These are phyloP conservation scores for Boletus reticuloceps DNA, from an alignment of 768 basidiomycete species.

Conservation along the genomic window DNA sequence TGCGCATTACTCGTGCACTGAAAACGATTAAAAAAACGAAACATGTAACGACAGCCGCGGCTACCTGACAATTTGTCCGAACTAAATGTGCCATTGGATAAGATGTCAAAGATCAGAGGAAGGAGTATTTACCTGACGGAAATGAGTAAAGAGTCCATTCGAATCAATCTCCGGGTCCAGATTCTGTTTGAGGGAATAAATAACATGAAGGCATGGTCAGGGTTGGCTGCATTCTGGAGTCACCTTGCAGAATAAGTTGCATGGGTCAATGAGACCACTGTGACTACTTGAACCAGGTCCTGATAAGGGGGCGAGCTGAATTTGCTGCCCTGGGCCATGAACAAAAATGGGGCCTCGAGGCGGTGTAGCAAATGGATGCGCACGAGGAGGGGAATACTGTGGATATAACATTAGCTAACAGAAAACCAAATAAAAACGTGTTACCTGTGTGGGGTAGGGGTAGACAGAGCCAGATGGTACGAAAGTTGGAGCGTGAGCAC, in stretches of 20 bases:
- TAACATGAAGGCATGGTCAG: not conserved
- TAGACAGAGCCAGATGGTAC: constrained; percentile 69
- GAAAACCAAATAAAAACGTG: constrained; percentile 10
- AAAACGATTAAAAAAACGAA: not conserved
- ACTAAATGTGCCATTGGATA: constrained; percentile 43
- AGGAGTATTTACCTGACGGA: constrained; percentile 56
- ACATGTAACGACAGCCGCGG: not conserved
- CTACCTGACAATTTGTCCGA: constrained; percentile 87
- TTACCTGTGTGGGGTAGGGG: constrained; percentile 61
- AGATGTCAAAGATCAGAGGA: constrained; percentile 7
- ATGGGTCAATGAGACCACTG: constrained; percentile 86
- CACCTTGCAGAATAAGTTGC: constrained; percentile 88
- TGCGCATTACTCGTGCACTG: constrained; percentile 91
- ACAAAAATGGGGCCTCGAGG: constrained; percentile 52
- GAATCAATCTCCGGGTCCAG: constrained; percentile 84
- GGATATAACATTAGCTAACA: not conserved
- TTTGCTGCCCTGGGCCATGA: constrained; percentile 88
- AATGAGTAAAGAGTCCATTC: constrained; percentile 78
- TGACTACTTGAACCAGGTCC: constrained; percentile 83
- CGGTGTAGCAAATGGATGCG: constrained; percentile 43
- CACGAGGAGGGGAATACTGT: constrained; percentile 70
- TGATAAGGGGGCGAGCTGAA: constrained; percentile 69
- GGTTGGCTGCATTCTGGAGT: constrained; percentile 7
- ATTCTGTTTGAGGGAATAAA: constrained; percentile 49
- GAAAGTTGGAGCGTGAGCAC: constrained; percentile 69